Base-by-base conservation (phyloP, 441 rosid species). In the Pelargonium exstipulatum region DNA sequence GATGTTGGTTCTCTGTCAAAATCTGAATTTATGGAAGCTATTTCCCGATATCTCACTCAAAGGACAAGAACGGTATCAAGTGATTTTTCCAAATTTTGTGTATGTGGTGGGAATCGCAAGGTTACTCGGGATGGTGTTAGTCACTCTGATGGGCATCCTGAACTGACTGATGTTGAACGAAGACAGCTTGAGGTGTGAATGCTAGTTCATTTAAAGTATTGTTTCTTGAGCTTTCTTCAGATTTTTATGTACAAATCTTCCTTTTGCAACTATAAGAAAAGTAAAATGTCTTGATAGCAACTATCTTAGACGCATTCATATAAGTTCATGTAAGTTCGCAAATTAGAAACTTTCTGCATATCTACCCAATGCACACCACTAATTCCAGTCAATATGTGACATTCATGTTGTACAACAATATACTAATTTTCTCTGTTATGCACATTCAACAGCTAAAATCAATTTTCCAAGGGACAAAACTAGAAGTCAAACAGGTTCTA, bases 51-150 rank as follows among this genome's bases (percentile, higher is more conserved):
- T 76, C 92, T 95, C 61, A 70, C 67, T 29, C 88, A 77, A 67
- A 87, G 91, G 76, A 79, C 79, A n/a, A 78, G 78, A 63, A 51
- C 83, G 73, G 94, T 78, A 51, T 80, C 96, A 60, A 82, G 73
- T 67, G 94, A 91, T 71, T 78, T 86, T 80, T 87, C 96, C 51
- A 87, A 85, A 72, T 88, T 87, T 69, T 91, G 96, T 62, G 73
- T 77, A 10, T 95, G 96, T 73, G 88, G 84, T 40, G 96, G 91
- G 58, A 85, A 87, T 80, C 70, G 66, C 12, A 82, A 82, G 73
- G 69, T 62, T 57, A 46, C 72, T 67, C 76, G 40, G 70, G 83
- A 70, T 16, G 69, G 63, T 48, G 48, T 67, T 58, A 70, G 35
- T 17, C 76, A 71, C 67, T 75, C 76, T 75, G 65, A 78, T 70